A percentile compares a stretch with the other conserved stretches of the same genome.
Conservation (phyloP, 805 yeast species). For the Pichia eremophila region DNA sequence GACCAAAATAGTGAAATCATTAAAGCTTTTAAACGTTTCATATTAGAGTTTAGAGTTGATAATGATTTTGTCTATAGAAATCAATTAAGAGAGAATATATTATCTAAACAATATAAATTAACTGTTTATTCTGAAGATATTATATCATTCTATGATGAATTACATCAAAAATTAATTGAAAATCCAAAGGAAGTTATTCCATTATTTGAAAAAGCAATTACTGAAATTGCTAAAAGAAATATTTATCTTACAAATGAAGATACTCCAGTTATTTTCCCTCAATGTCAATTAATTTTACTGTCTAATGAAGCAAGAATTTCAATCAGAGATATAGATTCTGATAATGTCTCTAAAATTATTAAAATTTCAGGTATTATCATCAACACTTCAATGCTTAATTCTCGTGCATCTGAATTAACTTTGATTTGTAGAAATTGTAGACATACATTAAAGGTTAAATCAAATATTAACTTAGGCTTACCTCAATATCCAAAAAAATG, state of each 20-base stretch:
- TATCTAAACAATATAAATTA: constrained; percentile 64
- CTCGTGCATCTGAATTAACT: constrained; percentile 78
- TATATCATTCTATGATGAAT: constrained; percentile 79
- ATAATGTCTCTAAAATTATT: constrained; percentile 81
- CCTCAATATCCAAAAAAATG: constrained; percentile 61
- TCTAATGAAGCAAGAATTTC: constrained; percentile 65
- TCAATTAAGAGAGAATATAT: constrained; percentile 77
- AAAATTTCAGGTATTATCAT: constrained; percentile 90
- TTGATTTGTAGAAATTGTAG: constrained; percentile 83
- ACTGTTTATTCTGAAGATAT: constrained; percentile 76
- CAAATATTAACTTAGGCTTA: constrained; percentile 63
- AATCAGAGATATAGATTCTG: constrained; percentile 76
- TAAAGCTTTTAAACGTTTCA: constrained; percentile 70
- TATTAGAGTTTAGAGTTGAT: constrained; percentile 77
- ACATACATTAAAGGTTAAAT: constrained; percentile 57
- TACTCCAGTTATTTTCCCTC: constrained; percentile 49
- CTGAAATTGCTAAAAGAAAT: constrained; percentile 76
- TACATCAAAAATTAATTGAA: constrained; percentile 74
- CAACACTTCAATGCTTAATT: constrained; percentile 78
- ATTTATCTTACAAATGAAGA: constrained; percentile 45
- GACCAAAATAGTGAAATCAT: constrained; percentile 58
- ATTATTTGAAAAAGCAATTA: constrained; percentile 70
- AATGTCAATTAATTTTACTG: constrained; percentile 70
- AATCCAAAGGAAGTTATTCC: constrained; percentile 87
- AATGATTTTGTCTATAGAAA: constrained; percentile 82